Evolutionary conservation across 2,329 filamentous ascomycete genomes (phyloP).

Genomic region (Aspergillus sp.): DNA sequence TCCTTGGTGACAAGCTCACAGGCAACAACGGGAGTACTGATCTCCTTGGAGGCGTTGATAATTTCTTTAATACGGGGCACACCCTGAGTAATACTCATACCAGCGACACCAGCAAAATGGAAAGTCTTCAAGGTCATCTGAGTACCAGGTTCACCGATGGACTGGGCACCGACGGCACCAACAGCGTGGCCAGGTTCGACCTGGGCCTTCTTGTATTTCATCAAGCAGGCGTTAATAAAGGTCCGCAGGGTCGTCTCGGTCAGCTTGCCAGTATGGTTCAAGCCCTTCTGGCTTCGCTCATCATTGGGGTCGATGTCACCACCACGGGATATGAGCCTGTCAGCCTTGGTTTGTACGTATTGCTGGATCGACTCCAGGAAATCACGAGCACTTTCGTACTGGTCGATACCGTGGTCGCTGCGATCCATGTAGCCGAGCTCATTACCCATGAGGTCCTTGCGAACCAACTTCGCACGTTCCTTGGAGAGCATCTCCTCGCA

Average conservation of each 20-base stretch:
- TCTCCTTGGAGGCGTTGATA: slow-evolving; percentile 93
- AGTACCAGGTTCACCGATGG: slow-evolving; percentile 95
- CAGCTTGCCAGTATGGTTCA: slow-evolving; percentile 78
- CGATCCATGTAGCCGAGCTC: slow-evolving; percentile 67
- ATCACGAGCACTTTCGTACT: slow-evolving; percentile 75
- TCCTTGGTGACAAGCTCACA: slow-evolving; percentile 77
- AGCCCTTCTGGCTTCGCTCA: slow-evolving; percentile 29
- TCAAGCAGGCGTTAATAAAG: slow-evolving; percentile 79
- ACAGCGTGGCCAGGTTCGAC: slow-evolving; percentile 95
- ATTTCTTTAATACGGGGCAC: slow-evolving; percentile 99
- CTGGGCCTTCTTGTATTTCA: slow-evolving; percentile 86
- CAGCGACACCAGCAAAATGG: slow-evolving; percentile 99
- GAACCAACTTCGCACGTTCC: slow-evolving; percentile 64
- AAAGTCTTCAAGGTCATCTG: slow-evolving; percentile 99
- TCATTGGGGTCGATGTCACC: slow-evolving; percentile 30
- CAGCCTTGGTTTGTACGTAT: slow-evolving; percentile 64
- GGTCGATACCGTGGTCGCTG: slow-evolving; percentile 66
- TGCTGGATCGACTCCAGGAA: slow-evolving; percentile 77
- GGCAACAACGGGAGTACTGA: slow-evolving; percentile 90
- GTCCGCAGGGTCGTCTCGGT: slow-evolving; percentile 68
- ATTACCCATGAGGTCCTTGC: slow-evolving; percentile 60
- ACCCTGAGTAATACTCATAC: slow-evolving; percentile 99
- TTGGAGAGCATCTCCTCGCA: slow-evolving; percentile 66
- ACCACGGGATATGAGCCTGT: slow-evolving; percentile 51
- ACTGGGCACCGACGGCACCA: slow-evolving; percentile 93